Percentiles rank a stretch among this genome's conserved stretches.
These are phyloP conservation scores for Fusarium avenaceum DNA, from an alignment of 2,329 filamentous ascomycete genomes.

Conservation along the genomic window DNA sequence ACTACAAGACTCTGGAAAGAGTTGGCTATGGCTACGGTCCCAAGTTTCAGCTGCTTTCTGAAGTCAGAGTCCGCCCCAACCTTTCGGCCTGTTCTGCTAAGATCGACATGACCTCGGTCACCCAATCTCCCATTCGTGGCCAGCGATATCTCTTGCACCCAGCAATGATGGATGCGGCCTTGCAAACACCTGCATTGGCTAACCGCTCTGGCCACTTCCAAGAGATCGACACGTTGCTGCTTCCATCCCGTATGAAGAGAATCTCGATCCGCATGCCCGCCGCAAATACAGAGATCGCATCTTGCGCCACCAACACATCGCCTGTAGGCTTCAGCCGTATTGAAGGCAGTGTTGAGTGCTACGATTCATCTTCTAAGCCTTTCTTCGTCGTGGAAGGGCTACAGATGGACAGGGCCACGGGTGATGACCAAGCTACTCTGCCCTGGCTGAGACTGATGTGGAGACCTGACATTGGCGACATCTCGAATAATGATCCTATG, in stretches of 20 bases:
- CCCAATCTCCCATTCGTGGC: conserved; percentile 38
- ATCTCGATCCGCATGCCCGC: conserved; percentile 44
- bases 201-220: conserved; percentile 44
- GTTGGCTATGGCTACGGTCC: conserved; percentile 46
- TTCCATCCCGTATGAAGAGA: conserved; percentile 42
- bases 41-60: conserved; percentile 44
- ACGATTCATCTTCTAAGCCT: conserved; percentile 31
- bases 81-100: conserved; percentile 43
- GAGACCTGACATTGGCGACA: conserved; percentile 45
- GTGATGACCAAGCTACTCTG: conserved; percentile 39
- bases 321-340: conserved; percentile 42
- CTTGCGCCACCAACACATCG: conserved; percentile 38
- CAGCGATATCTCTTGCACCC: conserved; percentile 44
- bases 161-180: conserved; percentile 46
- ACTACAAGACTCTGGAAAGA: conserved; percentile 43
- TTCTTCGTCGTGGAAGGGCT: conserved; percentile 44
- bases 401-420: conserved; percentile 43
- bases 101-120: conserved; percentile 37
- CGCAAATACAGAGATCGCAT: conserved; percentile 35
- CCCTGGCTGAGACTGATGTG: conserved; percentile 43
- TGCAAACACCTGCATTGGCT: conserved; percentile 42
- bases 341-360: conserved; percentile 40
- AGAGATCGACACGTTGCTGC: conserved; percentile 42
- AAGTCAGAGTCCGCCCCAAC: conserved; percentile 41
- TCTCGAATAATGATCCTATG: conserved; percentile 38